Percentiles rank a stretch among this genome's conserved stretches.
phyloP scores from a whole-genome alignment of 192 early-diverging fungal species.

The Funneliformis geosporum region DNA sequence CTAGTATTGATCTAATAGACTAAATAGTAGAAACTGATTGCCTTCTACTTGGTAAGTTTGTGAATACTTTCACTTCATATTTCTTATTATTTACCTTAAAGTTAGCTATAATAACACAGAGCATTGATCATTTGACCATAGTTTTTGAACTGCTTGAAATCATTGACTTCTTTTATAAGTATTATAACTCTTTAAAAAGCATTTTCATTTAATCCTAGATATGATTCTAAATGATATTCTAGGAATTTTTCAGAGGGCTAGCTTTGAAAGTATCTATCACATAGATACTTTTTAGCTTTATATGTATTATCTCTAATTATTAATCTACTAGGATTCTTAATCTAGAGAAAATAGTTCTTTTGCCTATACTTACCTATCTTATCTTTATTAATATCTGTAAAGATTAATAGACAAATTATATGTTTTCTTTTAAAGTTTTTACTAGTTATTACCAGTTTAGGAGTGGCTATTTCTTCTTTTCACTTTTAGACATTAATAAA shows the following conservation, averaged over 20 bases:
- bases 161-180: slow-evolving; percentile 4
- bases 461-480: background rate
- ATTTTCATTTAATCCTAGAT: background rate
- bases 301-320: background rate
- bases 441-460: background rate
- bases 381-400: too few relatives aligned
- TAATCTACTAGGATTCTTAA: slow-evolving; percentile 5
- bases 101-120: slow-evolving; percentile 5
- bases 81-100: slow-evolving; percentile 4
- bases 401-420: too few relatives aligned
- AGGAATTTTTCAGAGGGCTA: slow-evolving; percentile 15
- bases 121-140: slow-evolving; percentile 4
- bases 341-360: too few relatives aligned
- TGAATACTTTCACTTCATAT: background rate
- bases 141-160: slow-evolving; percentile 20
- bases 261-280: slow-evolving; percentile 1
- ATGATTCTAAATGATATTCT: background rate
- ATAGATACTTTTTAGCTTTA: background rate
- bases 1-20: background rate
- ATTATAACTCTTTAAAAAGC: slow-evolving; percentile 9
- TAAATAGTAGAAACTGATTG: slow-evolving; percentile 5
- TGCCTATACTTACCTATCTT: too few relatives aligned
- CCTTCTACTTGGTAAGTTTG: slow-evolving; percentile 14
- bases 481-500: background rate
- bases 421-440: background rate